Evolutionary conservation across 2,329 filamentous ascomycete species (phyloP).

Genomic region (Aureobasidium sp.): DNA sequence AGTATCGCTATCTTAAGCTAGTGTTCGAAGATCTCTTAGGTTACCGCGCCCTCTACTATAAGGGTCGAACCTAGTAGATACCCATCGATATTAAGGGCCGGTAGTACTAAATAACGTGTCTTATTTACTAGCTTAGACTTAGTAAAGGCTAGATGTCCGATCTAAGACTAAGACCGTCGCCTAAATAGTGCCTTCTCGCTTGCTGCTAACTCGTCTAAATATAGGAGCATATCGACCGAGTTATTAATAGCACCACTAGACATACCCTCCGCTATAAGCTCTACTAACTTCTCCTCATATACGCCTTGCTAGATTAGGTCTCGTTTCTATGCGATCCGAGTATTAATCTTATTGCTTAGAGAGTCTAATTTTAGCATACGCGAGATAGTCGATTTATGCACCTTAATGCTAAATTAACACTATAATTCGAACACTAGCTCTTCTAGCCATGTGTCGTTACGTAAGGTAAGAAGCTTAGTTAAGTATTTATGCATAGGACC

Average conservation of each 20-base stretch:
- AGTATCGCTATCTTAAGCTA: not conserved
- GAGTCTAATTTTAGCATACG: not conserved
- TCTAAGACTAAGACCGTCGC: not conserved
- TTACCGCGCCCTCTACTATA: not conserved
- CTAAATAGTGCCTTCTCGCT: conserved; percentile 5
- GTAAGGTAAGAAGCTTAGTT: not conserved
- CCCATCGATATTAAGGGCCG: not conserved
- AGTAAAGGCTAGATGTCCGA: not conserved
- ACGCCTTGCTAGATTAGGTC: not conserved
- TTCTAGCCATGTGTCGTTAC: not conserved
- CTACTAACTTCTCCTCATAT: not conserved
- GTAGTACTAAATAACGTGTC: not conserved
- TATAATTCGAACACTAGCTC: not conserved
- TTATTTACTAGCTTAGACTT: not conserved
- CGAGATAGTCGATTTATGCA: not conserved
- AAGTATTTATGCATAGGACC: not conserved
- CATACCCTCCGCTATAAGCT: not conserved
- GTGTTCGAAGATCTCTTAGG: conserved; percentile 1
- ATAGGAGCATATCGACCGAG: not conserved
- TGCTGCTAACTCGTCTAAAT: not conserved
- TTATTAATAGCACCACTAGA: not conserved
- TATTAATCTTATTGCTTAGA: not conserved
- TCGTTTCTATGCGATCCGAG: not conserved
- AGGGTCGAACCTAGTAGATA: not conserved
- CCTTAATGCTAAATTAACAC: not conserved